Conservation (phyloP, 345 rosid genomes). For the Iberis pinnata region DNA sequence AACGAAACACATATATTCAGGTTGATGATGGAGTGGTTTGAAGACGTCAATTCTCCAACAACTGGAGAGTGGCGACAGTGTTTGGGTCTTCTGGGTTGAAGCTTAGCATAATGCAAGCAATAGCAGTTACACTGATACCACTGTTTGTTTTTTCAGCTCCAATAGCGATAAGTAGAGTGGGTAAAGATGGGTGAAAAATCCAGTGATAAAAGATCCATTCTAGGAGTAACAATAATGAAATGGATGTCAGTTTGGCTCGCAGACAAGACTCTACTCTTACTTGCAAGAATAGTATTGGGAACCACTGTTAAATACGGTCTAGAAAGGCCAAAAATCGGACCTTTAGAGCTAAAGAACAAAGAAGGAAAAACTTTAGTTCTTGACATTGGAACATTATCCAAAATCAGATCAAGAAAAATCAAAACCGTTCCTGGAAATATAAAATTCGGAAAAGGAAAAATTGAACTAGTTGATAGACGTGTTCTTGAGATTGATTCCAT, state of each 20-base stretch:
- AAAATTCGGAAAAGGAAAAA: conserved; percentile 40
- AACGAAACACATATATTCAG: no score
- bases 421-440: conserved; percentile 59
- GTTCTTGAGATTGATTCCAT: conserved; percentile 50
- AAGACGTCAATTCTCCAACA: no score
- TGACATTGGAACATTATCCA: conserved; percentile 58
- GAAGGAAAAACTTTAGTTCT: conserved; percentile 68
- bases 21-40: no score
- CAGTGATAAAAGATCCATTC: no score
- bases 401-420: conserved; percentile 57
- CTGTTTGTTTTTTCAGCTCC: no score
- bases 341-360: conserved; percentile 45
- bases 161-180: no score
- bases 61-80: no score
- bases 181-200: no score
- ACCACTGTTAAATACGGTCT: conserved; percentile 48
- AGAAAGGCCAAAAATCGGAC: conserved; percentile 58
- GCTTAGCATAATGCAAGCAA: no score
- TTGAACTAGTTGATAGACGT: conserved; percentile 60
- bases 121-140: no score
- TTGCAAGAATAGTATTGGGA: conserved; percentile 54
- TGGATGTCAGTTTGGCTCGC: conserved; percentile 68
- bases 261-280: conserved; percentile 48
- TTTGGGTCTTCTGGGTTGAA: no score
- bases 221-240: conserved; percentile 30